Percentiles rank a stretch among this genome's conserved stretches.
These are phyloP conservation scores for Fusarium palustre DNA, from an alignment of 2,329 filamentous ascomycete genomes.

Conservation along the genomic window DNA sequence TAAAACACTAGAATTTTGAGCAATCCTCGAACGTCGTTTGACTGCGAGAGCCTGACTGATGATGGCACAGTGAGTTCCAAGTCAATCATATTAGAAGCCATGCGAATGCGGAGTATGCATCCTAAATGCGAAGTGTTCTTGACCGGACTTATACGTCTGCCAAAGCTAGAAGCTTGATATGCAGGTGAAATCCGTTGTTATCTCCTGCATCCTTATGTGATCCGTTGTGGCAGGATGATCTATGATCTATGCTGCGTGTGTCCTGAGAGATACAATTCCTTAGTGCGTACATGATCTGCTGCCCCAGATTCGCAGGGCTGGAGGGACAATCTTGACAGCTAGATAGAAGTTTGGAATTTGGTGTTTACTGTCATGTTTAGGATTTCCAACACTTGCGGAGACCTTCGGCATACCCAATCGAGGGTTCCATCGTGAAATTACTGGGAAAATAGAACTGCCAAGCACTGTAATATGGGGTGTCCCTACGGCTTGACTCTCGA, in stretches of 20 bases:
- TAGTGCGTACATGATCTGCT: neutral
- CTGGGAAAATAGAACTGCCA: conserved; percentile 14
- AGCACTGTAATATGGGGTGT: conserved; percentile 13
- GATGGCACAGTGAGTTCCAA: neutral
- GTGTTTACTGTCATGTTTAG: conserved; percentile 1
- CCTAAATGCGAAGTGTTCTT: neutral
- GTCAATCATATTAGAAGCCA: neutral
- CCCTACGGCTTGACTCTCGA: conserved; percentile 13
- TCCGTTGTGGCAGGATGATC: neutral
- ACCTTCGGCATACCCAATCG: conserved; percentile 15
- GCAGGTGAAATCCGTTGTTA: neutral
- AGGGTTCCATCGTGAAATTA: conserved; percentile 12
- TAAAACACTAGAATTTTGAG: conserved; percentile 36
- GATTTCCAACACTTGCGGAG: neutral
- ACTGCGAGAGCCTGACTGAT: conserved; percentile 5
- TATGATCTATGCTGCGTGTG: conserved; percentile 4
- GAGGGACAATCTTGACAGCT: conserved; percentile 3
- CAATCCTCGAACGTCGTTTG: neutral
- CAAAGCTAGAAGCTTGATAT: conserved; percentile 2
- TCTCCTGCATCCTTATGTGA: neutral
- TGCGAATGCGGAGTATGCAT: conserved; percentile 7
- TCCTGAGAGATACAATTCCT: conserved; percentile 2
- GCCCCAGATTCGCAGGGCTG: conserved; percentile 2
- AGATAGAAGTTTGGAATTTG: conserved; percentile 5
- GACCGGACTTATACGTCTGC: conserved; percentile 8